Evolutionary conservation across 192 early-diverging fungal genomes (phyloP), one percentile per base, ranked within the genome.

Genomic region (Chytriomyces hyalinus): DNA sequence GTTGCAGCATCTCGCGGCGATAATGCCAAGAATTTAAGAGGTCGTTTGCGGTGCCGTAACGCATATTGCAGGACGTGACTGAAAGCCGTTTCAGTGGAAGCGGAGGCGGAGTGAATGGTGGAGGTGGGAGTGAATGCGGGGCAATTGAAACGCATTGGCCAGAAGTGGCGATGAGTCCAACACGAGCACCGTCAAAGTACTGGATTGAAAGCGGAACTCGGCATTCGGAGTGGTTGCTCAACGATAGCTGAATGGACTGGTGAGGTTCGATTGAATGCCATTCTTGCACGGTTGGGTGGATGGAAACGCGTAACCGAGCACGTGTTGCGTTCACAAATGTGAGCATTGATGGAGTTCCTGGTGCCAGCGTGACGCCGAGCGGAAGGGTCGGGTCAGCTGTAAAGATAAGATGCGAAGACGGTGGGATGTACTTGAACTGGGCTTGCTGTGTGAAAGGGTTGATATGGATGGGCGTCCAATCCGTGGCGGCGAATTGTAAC

Each of bases 181-280:
- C 65, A 46, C 65, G 62, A 26, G 62, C 62, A 24, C n/a, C 62
- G 17, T 64, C 62, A 64, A 64, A 64, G 62, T 20, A 64, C 36
- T 13, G 22, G n/a, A 64, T 36, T 13, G 22, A 6, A 13, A 26
- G 22, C 3, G 10, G 24, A 28, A 28, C 57, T 59, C 20, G 15
- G 20, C 17, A 6, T 59, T 59, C 17, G 4, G 57, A 59, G 57
- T 59, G 20, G 57, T 59, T 59, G 57, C 15, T 59, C 17, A 59
- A 59, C 2, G 15, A 15, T 15, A 20, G 20, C 17, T 15, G 57
- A 59, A 15, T 15, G 57, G 57, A 20, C 7, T 59, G 20, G 57
- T n/a, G 20, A 20, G 17, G 17, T 59, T 20, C 4, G 57, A 59
- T 59, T 20, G 17, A 59, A 28, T 64, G 11, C 17, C 26, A 24